phyloP scores from a whole-genome alignment of 306 rosid species.

The Malus fusca region DNA sequence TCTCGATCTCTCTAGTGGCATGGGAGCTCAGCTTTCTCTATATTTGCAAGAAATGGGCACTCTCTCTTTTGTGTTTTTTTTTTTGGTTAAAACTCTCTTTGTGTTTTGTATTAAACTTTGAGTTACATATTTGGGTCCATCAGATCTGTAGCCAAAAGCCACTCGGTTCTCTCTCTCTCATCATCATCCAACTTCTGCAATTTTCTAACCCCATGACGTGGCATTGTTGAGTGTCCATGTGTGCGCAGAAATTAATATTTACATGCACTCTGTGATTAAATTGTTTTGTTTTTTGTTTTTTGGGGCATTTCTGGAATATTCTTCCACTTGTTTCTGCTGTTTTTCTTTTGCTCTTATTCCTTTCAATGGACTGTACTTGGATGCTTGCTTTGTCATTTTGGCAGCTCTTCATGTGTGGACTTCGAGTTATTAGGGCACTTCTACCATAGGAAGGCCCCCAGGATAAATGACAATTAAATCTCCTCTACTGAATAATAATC shows the following conservation, averaged over 20 bases:
- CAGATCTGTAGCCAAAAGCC: conserved; percentile 33
- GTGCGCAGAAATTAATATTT: conserved; percentile 10
- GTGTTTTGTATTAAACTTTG: neutral
- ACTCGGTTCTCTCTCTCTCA: neutral
- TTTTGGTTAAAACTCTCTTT: neutral
- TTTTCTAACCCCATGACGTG: conserved; percentile 35
- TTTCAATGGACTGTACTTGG: neutral
- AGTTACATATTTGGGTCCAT: conserved; percentile 4
- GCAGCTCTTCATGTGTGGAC: neutral
- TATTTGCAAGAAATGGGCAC: neutral
- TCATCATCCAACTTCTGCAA: neutral
- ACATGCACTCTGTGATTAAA: conserved; percentile 21
- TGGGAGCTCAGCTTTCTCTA: neutral
- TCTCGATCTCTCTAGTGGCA: neutral
- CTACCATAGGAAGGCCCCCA: too few relatives aligned
- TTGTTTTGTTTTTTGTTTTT: neutral
- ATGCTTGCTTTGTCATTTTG: neutral
- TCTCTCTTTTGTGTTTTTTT: neutral
- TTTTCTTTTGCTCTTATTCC: neutral
- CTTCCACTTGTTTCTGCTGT: neutral
- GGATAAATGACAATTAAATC: too few relatives aligned
- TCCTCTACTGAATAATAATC: too few relatives aligned
- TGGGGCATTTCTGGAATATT: conserved; percentile 11
- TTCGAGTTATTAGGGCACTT: too few relatives aligned
- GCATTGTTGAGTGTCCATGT: conserved; percentile 46